These are phyloP conservation scores for Blastomyces gilchristii DNA, from an alignment of 2,329 filamentous ascomycete genomes.

Conservation along the genomic window DNA sequence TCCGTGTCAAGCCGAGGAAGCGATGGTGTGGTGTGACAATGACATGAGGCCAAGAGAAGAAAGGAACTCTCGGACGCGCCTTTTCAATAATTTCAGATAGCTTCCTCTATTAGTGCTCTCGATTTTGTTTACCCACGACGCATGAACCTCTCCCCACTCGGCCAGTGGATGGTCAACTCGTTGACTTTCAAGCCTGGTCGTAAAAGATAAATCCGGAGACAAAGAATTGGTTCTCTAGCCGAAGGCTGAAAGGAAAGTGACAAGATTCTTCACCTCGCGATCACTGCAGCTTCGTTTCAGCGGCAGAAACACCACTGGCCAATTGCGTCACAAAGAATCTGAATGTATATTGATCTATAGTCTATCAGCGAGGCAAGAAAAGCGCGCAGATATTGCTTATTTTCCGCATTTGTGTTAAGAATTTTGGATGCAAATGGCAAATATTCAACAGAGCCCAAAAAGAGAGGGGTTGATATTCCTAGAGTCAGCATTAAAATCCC, in stretches of 20 bases:
- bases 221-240: not conserved
- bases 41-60: not conserved
- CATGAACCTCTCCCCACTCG: not conserved
- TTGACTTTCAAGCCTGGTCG: not conserved
- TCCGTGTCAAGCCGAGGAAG: not conserved
- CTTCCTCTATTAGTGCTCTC: not conserved
- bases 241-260: not conserved
- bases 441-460: not conserved
- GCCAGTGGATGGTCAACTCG: not conserved
- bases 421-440: not conserved
- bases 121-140: not conserved
- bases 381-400: not conserved
- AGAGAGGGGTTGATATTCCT: not conserved
- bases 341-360: not conserved
- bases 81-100: not conserved
- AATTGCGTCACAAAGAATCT: not conserved
- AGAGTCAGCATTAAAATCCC: not conserved
- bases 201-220: not conserved
- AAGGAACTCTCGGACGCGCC: not conserved
- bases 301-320: not conserved
- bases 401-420: not conserved
- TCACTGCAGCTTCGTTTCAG: not conserved
- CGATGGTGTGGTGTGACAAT: not conserved
- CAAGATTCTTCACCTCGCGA: not conserved
- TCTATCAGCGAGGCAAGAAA: not conserved